phyloP scores from a whole-genome alignment of 192 early-diverging fungal genomes.

The Coemansia sp. region DNA sequence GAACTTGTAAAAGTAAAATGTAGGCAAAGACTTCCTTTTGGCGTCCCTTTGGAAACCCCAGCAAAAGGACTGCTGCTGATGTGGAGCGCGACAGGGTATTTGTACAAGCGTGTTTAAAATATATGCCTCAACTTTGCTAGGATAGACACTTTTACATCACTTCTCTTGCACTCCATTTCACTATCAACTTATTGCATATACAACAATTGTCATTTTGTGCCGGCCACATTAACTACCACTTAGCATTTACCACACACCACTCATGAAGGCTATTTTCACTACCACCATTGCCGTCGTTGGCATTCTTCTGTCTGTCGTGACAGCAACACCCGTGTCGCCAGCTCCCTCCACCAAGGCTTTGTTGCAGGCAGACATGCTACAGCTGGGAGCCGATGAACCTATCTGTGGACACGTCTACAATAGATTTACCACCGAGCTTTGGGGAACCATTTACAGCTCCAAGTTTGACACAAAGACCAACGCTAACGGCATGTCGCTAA shows the following conservation, averaged over 20 bases:
- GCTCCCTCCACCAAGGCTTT: background rate
- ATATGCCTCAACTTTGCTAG: background rate
- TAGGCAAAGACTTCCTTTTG: background rate
- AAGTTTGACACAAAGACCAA: background rate
- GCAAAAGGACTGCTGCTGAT: background rate
- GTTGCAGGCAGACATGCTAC: background rate
- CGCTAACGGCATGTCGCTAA: background rate
- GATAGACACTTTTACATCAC: background rate
- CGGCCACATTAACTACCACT: slow-evolving; percentile 5
- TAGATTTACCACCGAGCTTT: background rate
- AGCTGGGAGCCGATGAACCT: background rate
- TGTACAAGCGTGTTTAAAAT: background rate
- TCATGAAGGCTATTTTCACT: slow-evolving; percentile 6
- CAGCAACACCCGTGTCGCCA: background rate
- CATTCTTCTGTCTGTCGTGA: background rate
- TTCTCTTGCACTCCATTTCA: background rate
- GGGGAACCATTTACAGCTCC: background rate
- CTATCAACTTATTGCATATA: background rate
- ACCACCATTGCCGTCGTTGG: background rate
- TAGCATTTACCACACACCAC: background rate
- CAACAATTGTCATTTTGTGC: slow-evolving; percentile 6
- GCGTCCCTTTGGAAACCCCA: background rate
- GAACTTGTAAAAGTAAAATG: background rate
- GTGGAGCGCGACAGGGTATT: background rate
- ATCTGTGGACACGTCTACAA: background rate